Evolutionary conservation across 2,329 filamentous ascomycete genomes (phyloP), one percentile per base, ranked within the genome.

Genomic region (Colletotrichum endophyticum): DNA sequence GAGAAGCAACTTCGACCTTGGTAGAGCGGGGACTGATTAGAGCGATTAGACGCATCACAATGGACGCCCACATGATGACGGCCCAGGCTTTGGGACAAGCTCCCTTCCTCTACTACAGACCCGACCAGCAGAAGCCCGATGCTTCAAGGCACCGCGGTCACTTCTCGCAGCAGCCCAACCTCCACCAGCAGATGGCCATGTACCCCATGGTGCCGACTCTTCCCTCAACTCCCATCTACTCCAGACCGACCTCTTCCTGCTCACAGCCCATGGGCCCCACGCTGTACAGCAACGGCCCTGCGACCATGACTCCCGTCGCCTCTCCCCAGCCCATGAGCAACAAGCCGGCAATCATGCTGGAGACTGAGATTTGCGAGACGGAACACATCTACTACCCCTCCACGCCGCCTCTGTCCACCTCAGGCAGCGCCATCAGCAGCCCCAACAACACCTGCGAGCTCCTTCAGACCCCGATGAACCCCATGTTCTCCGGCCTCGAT

Each of bases 21-120:
- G 15, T n/a, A 66, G 70, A 75, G 13, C 25, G 16, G 67, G 70
- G 73, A 75, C 81, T 80, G 70, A 81, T 73, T 69, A 75, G 34
- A 67, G 78, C 75, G 62, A 74, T 30, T 80, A 81, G 79, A 80
- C 78, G 80, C 67, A 79, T 79, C 84, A 85, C 86, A 88, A 95
- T 95, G 94, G 94, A 95, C 82, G 85, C 91, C 81, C 89, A 84
- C 79, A 87, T 90, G 87, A 89, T 91, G 87, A 80, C 82, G 34
- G 83, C 86, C 81, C 92, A 90, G 85, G 85, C 90, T 81, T 92
- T 95, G 89, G 92, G 90, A 77, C 94, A 95, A 86, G 91, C 93
- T 79, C 89, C 94, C 75, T 98, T 96, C 89, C 96, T 95, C 91
- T 97, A 96, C 90, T 98, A 96, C 89, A 94, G 92, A 82, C 92